These are phyloP conservation scores for Ammopiptanthus mongolicus DNA, from an alignment of 306 rosid genomes.

Conservation along the genomic window DNA sequence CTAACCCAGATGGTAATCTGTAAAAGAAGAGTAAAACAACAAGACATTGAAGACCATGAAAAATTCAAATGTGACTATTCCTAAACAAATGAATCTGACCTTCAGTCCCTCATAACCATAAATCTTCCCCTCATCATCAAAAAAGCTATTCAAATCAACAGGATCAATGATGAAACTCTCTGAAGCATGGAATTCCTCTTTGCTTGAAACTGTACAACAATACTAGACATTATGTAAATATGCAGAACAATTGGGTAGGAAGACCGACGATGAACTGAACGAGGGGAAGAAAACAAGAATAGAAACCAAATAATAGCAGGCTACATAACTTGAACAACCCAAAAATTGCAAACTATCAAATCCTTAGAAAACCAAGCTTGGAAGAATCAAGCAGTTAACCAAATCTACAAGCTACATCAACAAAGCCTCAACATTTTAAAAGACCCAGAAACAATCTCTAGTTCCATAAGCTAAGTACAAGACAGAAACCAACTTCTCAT, in stretches of 20 bases:
- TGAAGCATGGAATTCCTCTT: constrained; percentile 57
- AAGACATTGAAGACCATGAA: background rate
- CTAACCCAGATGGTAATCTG: constrained; percentile 88
- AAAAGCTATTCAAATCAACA: constrained; percentile 62
- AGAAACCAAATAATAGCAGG: background rate
- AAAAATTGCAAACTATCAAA: background rate
- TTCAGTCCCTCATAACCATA: constrained; percentile 83
- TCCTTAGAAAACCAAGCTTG: background rate
- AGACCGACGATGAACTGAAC: background rate
- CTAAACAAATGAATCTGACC: constrained; percentile 32
- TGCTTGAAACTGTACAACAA: constrained; percentile 53
- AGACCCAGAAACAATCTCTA: background rate
- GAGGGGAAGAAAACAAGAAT: background rate
- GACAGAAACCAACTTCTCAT: background rate
- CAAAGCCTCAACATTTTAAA: background rate
- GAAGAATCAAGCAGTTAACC: background rate
- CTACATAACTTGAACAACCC: background rate
- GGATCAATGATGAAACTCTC: constrained; percentile 49
- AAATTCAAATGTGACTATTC: background rate
- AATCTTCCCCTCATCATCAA: constrained; percentile 75
- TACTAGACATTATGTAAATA: background rate
- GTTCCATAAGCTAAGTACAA: background rate
- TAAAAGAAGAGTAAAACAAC: constrained; percentile 20
- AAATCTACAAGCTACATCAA: background rate
- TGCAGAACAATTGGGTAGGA: background rate